Conservation (phyloP, 495 filamentous ascomycete species). For the Penicillium desertorum region DNA sequence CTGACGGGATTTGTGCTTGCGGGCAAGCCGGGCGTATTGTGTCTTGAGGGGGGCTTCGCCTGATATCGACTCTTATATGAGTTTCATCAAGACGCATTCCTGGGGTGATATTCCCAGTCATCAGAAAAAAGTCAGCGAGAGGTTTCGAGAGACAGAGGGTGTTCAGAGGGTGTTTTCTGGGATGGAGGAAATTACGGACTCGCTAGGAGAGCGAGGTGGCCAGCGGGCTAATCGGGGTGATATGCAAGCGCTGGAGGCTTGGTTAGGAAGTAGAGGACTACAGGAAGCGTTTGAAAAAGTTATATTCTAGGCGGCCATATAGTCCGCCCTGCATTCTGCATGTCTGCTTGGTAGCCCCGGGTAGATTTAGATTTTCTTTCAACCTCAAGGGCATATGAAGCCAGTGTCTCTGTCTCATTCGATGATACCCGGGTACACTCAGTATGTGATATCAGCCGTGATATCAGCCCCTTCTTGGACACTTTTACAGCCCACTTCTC, state of each 20-base stretch:
- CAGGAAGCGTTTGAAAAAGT: constrained; percentile 42
- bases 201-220: constrained; percentile 38
- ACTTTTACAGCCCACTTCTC: neutral
- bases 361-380: neutral
- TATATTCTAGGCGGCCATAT: constrained; percentile 27
- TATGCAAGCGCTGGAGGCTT: constrained; percentile 47
- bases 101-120: constrained; percentile 47
- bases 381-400: neutral
- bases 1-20: constrained; percentile 44
- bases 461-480: neutral
- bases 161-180: constrained; percentile 34
- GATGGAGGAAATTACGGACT: constrained; percentile 46
- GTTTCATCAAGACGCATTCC: constrained; percentile 45
- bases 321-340: neutral
- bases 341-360: neutral
- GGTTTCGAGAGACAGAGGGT: constrained; percentile 35
- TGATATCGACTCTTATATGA: constrained; percentile 44
- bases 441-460: neutral
- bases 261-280: constrained; percentile 32
- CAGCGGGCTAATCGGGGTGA: constrained; percentile 46
- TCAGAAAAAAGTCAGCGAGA: constrained; percentile 46
- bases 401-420: neutral
- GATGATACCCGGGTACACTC: neutral
- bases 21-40: constrained; percentile 43
- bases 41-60: constrained; percentile 37